Evolutionary conservation across 2,329 filamentous ascomycete species (phyloP), one percentile per base, ranked within the genome.

Genomic region (Aspergillus brunneoviolaceus): DNA sequence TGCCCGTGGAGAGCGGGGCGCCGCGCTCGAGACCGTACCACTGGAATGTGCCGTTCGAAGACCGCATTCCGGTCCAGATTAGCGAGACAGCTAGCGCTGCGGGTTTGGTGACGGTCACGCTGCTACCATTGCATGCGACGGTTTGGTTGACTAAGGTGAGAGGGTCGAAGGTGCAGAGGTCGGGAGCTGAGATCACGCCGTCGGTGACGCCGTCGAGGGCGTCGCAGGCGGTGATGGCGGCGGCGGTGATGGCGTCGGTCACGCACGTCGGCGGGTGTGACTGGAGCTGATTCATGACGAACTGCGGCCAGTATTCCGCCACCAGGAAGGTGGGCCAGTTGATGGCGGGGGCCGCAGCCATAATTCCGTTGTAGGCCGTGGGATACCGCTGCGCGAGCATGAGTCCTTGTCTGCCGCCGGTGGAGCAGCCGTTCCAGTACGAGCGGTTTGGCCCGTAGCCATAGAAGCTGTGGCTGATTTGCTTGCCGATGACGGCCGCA

Each of bases 1-100:
- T 19, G 14, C 39, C 39, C 39, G 29, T 19, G 6, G 49, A 60
- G 49, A 74, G 47, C 25, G 67, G 63, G 5, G 72, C 61, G 39
- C 69, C 72, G 11, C 64, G 58, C 11, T 65, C 65, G 12, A 73
- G 59, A 10, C 74, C 76, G 52, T 70, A 75, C 76, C 77, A 79
- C 51, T 69, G 45, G 56, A 62, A 59, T 54, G 60, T 53, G 42
- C 67, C 68, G 29, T 65, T 47, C 45, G 67, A 12, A 29, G 63
- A 63, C 7, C 50, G 48, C 4, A 66, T 60, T 1, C 77, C 77
- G 0, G 52, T 61, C 75, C 76, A 78, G 4, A 68, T 61, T 4
- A 65, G 65, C 14, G 71, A 55, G 3, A 67, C 70, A 45, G 50
- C 67, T 4, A 64, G 61, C 2, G 75, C 72, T 5, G 71, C 71